Conservation (phyloP, 257 asterid species). For the Craterostigma plantagineum region DNA sequence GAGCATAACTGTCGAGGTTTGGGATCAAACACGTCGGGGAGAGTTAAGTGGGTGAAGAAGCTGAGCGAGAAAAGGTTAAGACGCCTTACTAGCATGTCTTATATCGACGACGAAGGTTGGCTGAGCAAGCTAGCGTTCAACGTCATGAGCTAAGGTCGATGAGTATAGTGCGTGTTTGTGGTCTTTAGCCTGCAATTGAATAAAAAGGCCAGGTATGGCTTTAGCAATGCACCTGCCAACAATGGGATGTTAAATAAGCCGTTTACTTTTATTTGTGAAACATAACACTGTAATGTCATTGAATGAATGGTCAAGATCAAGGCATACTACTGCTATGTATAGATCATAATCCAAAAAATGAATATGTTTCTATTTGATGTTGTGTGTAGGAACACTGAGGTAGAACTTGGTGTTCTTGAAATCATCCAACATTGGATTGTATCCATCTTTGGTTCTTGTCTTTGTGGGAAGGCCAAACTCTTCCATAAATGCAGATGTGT, state of each 20-base stretch:
- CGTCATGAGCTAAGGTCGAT: too few species aligned
- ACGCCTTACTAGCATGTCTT: slow-evolving; percentile 20
- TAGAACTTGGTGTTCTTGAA: slow-evolving; percentile 90
- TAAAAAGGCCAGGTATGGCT: too few species aligned
- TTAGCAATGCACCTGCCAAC: too few species aligned
- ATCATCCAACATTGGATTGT: slow-evolving; percentile 90
- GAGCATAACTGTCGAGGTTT: slow-evolving; percentile 35
- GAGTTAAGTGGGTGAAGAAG: slow-evolving; percentile 43
- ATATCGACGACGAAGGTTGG: slow-evolving; percentile 58
- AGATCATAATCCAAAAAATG: too few species aligned
- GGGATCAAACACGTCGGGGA: slow-evolving; percentile 26
- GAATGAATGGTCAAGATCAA: too few species aligned
- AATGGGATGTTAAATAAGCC: too few species aligned
- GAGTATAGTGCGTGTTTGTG: too few species aligned
- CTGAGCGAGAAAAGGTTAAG: slow-evolving; percentile 12
- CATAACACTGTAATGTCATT: too few species aligned
- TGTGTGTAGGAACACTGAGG: slow-evolving; percentile 90
- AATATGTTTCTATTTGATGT: slow-evolving; percentile 30
- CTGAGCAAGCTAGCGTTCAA: slow-evolving; percentile 8
- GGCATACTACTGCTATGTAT: too few species aligned
- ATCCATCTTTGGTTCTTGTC: slow-evolving; percentile 89
- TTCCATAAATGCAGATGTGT: slow-evolving; percentile 86
- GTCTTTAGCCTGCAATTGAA: too few species aligned
- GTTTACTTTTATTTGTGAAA: too few species aligned
- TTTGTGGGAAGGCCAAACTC: slow-evolving; percentile 85